Evolutionary conservation across 352 stramenopile genomes (phyloP).

Genomic region (Phytophthora citricola): DNA sequence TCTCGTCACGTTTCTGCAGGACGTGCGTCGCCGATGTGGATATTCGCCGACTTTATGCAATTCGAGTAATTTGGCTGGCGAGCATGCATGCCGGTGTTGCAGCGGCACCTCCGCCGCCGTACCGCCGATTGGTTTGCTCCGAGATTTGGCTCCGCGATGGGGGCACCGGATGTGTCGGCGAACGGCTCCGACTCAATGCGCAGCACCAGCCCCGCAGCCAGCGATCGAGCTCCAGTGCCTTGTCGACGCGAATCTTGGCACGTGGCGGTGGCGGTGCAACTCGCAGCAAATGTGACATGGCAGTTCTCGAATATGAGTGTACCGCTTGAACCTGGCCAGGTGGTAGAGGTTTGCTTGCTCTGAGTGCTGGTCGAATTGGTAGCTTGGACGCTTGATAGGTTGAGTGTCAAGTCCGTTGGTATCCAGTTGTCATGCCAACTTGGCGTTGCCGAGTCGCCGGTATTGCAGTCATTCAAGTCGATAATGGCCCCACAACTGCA

Average conservation of each 20-base stretch:
- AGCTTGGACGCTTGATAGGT: neutral
- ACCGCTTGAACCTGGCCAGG: conserved; percentile 2
- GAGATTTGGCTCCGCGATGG: conserved; percentile 19
- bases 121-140: conserved; percentile 15
- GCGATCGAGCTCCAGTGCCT: neutral
- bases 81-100: conserved; percentile 27
- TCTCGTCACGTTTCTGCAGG: conserved; percentile 26
- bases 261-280: conserved; percentile 9
- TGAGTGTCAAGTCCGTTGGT: no score
- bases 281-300: conserved; percentile 27
- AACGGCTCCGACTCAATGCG: conserved; percentile 11
- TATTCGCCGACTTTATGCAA: conserved; percentile 18
- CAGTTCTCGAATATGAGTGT: conserved; percentile 24
- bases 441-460: no score
- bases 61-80: conserved; percentile 29
- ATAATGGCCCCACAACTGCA: no score
- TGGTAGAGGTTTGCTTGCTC: neutral
- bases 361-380: neutral
- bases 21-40: conserved; percentile 18
- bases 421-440: no score
- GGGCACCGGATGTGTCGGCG: conserved; percentile 18
- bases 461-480: no score
- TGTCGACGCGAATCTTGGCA: conserved; percentile 7
- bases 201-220: neutral
- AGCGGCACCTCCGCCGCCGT: neutral